Percentiles rank a stretch among this genome's conserved stretches.
phyloP scores from a whole-genome alignment of 495 filamentous ascomycete genomes.

The Baudoinia panamericana region DNA sequence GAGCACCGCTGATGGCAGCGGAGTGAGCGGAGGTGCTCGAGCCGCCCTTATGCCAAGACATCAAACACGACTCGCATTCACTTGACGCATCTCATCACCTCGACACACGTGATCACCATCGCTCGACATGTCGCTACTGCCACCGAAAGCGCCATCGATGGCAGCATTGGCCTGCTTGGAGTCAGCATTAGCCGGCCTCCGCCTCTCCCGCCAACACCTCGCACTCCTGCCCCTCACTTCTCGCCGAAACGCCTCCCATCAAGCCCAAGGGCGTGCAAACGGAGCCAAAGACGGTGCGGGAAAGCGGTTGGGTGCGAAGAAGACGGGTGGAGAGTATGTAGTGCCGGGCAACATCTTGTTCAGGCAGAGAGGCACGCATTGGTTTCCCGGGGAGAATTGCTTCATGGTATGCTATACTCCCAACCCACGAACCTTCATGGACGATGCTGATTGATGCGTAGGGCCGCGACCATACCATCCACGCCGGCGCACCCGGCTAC shows the following conservation, averaged over 20 bases:
- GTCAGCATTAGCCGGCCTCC: constrained; percentile 11
- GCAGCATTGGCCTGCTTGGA: constrained; percentile 12
- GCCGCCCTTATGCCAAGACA: constrained; percentile 8
- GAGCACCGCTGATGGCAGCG: no score
- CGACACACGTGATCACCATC: constrained; percentile 3
- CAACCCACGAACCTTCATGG: no score
- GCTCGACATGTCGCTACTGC: no score
- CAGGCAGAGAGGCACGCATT: constrained; percentile 84
- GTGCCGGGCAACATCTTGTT: constrained; percentile 95
- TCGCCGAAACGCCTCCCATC: constrained; percentile 67
- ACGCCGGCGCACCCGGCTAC: constrained; percentile 67
- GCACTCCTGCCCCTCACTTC: constrained; percentile 18
- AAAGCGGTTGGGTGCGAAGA: constrained; percentile 91
- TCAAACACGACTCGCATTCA: no score
- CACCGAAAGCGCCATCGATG: constrained; percentile 8
- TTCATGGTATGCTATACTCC: constrained; percentile 49
- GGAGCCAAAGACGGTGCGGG: constrained; percentile 72
- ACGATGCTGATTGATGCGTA: constrained; percentile 5
- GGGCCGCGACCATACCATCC: constrained; percentile 96
- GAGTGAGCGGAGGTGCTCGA: constrained; percentile 8
- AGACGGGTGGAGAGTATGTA: constrained; percentile 81
- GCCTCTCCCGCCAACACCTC: constrained; percentile 6
- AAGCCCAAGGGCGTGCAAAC: constrained; percentile 76
- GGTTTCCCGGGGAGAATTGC: constrained; percentile 89
- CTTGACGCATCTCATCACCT: neutral